Base-by-base conservation (phyloP, 2,329 filamentous ascomycete genomes). In the Mycogone perniciosa region DNA sequence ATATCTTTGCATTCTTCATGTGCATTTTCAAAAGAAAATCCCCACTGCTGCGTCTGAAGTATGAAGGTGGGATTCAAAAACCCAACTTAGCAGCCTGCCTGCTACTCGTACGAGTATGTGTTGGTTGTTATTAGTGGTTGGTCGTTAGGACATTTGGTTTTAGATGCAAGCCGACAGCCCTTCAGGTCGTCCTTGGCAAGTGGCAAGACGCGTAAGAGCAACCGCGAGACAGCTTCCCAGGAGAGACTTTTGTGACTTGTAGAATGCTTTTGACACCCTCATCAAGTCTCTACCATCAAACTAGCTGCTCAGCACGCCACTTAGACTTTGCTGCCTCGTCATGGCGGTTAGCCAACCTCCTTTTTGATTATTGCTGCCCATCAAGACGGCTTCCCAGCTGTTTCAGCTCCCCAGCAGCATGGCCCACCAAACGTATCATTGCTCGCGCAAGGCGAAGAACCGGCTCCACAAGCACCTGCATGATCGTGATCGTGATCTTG, bases 351-450 rank as follows among this genome's bases (percentile, higher is more conserved):
- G 20, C n/a, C 26, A 29, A 29, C 39, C 27, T 7, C 33, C 40
- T 26, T 30, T 48, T 53, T 49, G 51, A 53, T 53, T 48, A 43
- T 53, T 52, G 43, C 34, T 30, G 13, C 11, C 6, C 10, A 39
- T 13, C 35, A 44, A 37, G 33, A 20, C n/a, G 26, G 20, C 31
- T 20, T 38, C 41, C 11, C 8, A 26, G 26, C 9, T 7, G 5
- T 34, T 31, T 20, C 13, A 29, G 31, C 34, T 27, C 34, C 35
- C 20, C 38, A 46, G 43, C 42, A 49, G 38, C 30, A 53, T 53
- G 51, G 31, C 51, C 27, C 31, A 29, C 38, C 40, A 46, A 20
- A 27, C 5, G n/a, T n/a, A 46, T 42, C 29, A 27, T 10, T 6
- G 37, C 40, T 53, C 44, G 9, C 26, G 13, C 39, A 42, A 38